Evolutionary conservation across 805 yeast species (phyloP), one percentile per base, ranked within the genome.

Genomic region (Ogataea chonburiensis): DNA sequence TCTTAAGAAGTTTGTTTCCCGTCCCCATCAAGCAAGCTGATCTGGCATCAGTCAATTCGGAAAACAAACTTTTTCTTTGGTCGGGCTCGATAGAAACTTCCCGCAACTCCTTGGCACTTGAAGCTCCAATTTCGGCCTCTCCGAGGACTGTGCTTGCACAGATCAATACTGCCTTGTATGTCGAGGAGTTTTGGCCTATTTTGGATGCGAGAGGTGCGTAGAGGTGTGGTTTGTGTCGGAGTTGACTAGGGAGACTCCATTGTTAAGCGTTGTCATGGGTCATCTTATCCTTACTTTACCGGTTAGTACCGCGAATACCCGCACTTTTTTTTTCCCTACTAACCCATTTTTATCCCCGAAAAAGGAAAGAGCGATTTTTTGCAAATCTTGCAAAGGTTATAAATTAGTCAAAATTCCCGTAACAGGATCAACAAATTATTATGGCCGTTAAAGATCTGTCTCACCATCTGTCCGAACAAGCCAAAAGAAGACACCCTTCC

Each of bases 381-480:
- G 28, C 12, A 15, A 8, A 17, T 24, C 24, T 32, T 29, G 24
- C 13, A 17, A 19, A 9, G 15, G n/a, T n/a, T 25, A 12, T n/a
- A 17, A 28, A 26, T 28, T 28, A 23, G 23, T 22, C 27, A 34
- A 10, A 10, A 22, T 25, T 14, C 11, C n/a, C n/a, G n/a, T n/a
- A n/a, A n/a, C n/a, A n/a, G n/a, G n/a, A n/a, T n/a, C n/a, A n/a
- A n/a, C n/a, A n/a, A n/a, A n/a, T n/a, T n/a, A n/a, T n/a, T 14
- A 50, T 50, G 53, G 18, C 52, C 22, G 70, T 94, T 21, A 82
- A 79, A 61, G 95, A 91, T 60, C 70, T 93, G 45, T 55, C 77
- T 12, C 86, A 87, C 64, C 71, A 77, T 45, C 71, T 84, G 43
- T 86, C 96, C 17, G 77, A 67, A 4, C 97, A 91, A 66, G 78